phyloP scores from a whole-genome alignment of 169 alveolate genomes.

The Plasmodium billcollinsi region DNA sequence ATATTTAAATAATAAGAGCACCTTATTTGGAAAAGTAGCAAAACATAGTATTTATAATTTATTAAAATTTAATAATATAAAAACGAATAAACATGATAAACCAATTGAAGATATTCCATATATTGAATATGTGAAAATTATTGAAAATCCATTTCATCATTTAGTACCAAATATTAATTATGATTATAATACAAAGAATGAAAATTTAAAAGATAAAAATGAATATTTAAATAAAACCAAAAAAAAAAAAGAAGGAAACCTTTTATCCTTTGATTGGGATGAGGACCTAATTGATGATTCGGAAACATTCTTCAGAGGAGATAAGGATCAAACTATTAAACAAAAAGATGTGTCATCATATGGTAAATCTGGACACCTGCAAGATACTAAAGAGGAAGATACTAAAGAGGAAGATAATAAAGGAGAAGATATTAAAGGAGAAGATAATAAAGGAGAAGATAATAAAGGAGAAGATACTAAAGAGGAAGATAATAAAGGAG shows the following conservation, averaged over 20 bases:
- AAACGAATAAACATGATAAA: conserved; percentile 80
- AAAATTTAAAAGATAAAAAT: not conserved
- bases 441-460: not conserved
- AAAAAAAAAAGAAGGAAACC: conserved; percentile 52
- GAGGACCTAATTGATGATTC: not conserved
- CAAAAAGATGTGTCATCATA: not conserved
- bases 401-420: not conserved
- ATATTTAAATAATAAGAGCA: conserved; percentile 91
- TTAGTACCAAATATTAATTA: conserved; percentile 75
- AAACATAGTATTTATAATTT: conserved; percentile 84
- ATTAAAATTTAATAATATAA: conserved; percentile 79
- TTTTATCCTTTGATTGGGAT: conserved; percentile 78
- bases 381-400: not conserved
- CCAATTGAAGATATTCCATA: conserved; percentile 74
- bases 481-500: not conserved
- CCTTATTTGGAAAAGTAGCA: conserved; percentile 95
- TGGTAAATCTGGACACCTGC: not conserved
- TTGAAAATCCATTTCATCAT: conserved; percentile 85
- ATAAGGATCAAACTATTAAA: not conserved
- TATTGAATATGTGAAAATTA: conserved; percentile 71
- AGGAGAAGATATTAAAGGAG: not conserved
- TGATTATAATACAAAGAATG: conserved; percentile 28
- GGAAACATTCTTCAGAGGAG: not conserved
- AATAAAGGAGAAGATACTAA: not conserved
- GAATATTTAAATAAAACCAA: not conserved